Base-by-base conservation (phyloP, 164 flowering plant species). In the Umbellularia californica region DNA sequence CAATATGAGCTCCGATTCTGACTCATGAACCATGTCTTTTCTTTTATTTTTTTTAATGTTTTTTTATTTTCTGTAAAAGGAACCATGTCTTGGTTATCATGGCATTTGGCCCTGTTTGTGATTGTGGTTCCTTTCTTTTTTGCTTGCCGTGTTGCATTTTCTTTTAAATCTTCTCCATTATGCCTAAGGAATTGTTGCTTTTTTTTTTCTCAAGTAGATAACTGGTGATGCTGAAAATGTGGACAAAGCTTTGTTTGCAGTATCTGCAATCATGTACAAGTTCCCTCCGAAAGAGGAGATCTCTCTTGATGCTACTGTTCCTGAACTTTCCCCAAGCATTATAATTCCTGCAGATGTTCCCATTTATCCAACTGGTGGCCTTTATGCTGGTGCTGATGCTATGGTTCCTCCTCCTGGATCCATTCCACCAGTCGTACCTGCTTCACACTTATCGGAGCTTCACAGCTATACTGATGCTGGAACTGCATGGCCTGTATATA, bases 341-440 rank as follows among this genome's bases (percentile, higher is more conserved):
- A 95, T 95, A 73, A 90, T 95, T 65, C 99, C 97, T 68, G 88
- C 99, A 73, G 97, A 93, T 79, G 79, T 92, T 25, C 88, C 98
- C 65, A 79, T 95, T 15, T 94, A 87, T 81, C 87, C 89, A 33
- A 77, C 89, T 17, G 77, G 87, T 81, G 97, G 97, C 52, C 82
- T 90, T 63, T 95, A 90, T 81, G 83, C 88, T 20, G 78, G 85
- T 82, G 80, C 87, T 55, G 97, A 93, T 82, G 77, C 94, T 50
- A 25, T 66, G 7, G 71, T 87, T 23, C 47, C 84, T 15, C 74
- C 84, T 12, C 22, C 90, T 30, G 84, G 97, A 79, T 84, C 97
- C 41, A 75, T 88, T 76, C 88, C 93, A 72, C 80, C 92, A 22
- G 78, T 88, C n/a, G 35, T 93, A 35, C 76, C 67, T 23, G 23